Conservation (phyloP, 1,284 basidiomycete species). For the Bondarzewia mesenterica region DNA sequence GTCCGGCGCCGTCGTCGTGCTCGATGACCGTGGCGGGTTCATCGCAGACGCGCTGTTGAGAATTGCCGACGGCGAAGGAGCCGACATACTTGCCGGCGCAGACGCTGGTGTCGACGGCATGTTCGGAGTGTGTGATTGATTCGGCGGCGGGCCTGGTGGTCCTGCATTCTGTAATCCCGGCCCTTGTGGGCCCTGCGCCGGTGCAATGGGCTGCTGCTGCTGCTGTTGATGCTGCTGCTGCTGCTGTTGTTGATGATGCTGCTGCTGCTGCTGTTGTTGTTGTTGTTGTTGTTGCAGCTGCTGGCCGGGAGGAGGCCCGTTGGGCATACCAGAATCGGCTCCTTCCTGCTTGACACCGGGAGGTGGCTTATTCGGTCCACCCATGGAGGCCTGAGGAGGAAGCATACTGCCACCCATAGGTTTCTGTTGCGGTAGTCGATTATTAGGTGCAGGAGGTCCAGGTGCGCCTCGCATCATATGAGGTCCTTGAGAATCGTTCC, state of each 20-base stretch:
- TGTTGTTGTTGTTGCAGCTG: background rate
- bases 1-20: conserved; percentile 5
- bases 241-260: background rate
- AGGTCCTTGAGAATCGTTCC: conserved; percentile 12
- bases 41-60: conserved; percentile 22
- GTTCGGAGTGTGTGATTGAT: conserved; percentile 23
- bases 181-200: background rate
- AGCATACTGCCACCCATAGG: conserved; percentile 9
- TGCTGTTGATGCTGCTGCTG: background rate
- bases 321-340: background rate
- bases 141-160: background rate
- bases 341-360: background rate
- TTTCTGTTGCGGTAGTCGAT: conserved; percentile 2
- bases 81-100: conserved; percentile 25
- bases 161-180: conserved; percentile 4
- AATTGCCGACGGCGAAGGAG: conserved; percentile 35
- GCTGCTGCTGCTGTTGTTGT: conserved; percentile 11
- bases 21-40: conserved; percentile 13
- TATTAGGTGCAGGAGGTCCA: conserved; percentile 2
- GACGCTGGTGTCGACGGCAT: conserved; percentile 43
- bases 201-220: conserved; percentile 12
- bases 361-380: conserved; percentile 6
- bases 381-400: conserved; percentile 10
- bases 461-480: conserved; percentile 8
- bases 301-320: background rate